Base-by-base conservation (phyloP, 2,329 filamentous ascomycete genomes). In the Sporothrix schenckii region DNA sequence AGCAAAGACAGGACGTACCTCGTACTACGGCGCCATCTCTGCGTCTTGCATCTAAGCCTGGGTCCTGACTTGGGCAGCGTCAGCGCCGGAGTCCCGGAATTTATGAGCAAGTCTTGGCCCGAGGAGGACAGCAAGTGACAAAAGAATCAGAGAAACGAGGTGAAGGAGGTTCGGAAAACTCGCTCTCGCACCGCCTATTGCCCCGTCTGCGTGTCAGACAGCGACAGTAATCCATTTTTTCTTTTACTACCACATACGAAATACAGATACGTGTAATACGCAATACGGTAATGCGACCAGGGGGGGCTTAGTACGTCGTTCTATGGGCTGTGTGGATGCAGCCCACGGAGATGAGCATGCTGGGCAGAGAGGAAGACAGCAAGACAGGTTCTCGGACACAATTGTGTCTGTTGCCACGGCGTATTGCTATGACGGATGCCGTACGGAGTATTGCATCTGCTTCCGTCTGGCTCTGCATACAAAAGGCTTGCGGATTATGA, bases 261-360 rank as follows among this genome's bases (percentile, higher is more conserved):
- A 14, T 44, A 44, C 41, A 44, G 14, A 24, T 61, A 50, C 49
- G 49, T 21, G 19, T n/a, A 50, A 49, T 49, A 49, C 50, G n/a
- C 50, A 53, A 21, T 60, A 60, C 34, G 56, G 21, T 9, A 44
- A 61, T 61, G 56, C 39, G 39, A 24, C 56, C 30, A 44, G 19
- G 56, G 27, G 56, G 44, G 24, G n/a, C 44, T 2, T 5, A 34
- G 34, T 9, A 9, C 34, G 34, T 34, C 5, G 34, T 44, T 4
- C 56, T n/a, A 60, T 41, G 10, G 21, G n/a, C 50, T 11, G 44
- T 13, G 53, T 27, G 16, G 41, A 63, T 30, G 41, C 41, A 63
- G 34, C 34, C 21, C 60, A 63, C 60, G 41, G 56, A 61, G 56
- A 61, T 63, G 41, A 63, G 24, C 34, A n/a, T 53, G 50, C 50